Evolutionary conservation across 768 basidiomycete species (phyloP), one percentile per base, ranked within the genome.

Genomic region (Coprinopsis cinerea): DNA sequence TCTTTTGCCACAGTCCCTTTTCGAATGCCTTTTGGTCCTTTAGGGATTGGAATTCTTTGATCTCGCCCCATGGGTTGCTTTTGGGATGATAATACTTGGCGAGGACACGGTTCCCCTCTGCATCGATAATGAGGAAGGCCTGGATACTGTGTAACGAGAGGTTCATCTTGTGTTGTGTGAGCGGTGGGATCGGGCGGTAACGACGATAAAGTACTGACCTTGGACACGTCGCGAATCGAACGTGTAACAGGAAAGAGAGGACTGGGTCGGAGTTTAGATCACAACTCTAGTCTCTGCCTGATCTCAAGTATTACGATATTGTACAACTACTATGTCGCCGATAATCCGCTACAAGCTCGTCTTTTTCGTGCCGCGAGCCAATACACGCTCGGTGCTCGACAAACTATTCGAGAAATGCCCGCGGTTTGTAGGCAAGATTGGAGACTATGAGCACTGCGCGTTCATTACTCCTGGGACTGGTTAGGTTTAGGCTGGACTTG

Each of bases 1-100:
- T 96, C 71, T 99, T 99, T 58, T 90, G 85, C 79, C 84, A 95
- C 27, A 98, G 73, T 0, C 88, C 88, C 73, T 96, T 95, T 74
- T 99, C 96, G 63, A 97, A 97, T 7, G 84, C 80, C 47, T 89
- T 85, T 65, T 96, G 95, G 61, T 99, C 95, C 66, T 97, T 98
- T 57, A 92, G 64, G 4, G 81, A 80, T 13, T 74, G 68, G 23
- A 87, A 72, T 41, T 78, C 74, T 58, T 85, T 86, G 51, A 71
- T 67, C 67, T 88, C 72, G 67, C 81, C 75, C 35, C 77, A 69
- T 0, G 78, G 78, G 54, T 82, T 77, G 48, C 73, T 75, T 64
- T 85, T 75, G n/a, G 91, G 76, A 47, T 76, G 78, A 64, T 95
- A 98, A 74, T 98, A 98, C 66, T 98, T 98, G 25, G 95, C 89